Conservation (phyloP, 495 filamentous ascomycete species). For the Recurvomyces mirabilis region DNA sequence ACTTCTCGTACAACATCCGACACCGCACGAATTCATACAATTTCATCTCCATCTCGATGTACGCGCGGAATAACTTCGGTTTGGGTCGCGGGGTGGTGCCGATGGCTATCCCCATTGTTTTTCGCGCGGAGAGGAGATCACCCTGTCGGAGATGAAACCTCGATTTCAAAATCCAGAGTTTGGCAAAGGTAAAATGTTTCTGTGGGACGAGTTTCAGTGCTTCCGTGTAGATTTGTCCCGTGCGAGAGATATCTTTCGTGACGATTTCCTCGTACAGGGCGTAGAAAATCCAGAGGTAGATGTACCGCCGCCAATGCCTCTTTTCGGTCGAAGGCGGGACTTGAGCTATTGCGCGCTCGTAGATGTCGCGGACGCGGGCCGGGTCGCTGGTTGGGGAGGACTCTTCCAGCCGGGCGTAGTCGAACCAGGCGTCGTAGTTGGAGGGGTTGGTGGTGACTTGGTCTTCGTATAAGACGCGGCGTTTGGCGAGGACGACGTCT, state of each 20-base stretch:
- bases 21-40: conserved; percentile 87
- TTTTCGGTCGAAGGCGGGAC: conserved; percentile 94
- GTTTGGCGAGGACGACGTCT: conserved; percentile 87
- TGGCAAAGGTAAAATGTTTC: conserved; percentile 95
- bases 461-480: conserved; percentile 87
- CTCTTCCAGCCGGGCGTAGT: conserved; percentile 87
- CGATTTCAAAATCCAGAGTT: conserved; percentile 87
- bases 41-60: conserved; percentile 82
- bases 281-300: conserved; percentile 97
- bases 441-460: conserved; percentile 80
- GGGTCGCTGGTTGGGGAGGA: conserved; percentile 50
- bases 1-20: conserved; percentile 84
- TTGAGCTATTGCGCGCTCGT: conserved; percentile 92
- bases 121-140: conserved; percentile 66
- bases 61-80: conserved; percentile 86
- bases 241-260: conserved; percentile 64
- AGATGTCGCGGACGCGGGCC: conserved; percentile 78
- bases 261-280: conserved; percentile 89
- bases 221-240: conserved; percentile 81
- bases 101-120: conserved; percentile 77
- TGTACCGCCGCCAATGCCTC: conserved; percentile 91
- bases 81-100: conserved; percentile 96
- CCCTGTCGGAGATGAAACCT: conserved; percentile 87
- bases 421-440: conserved; percentile 94
- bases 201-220: conserved; percentile 83